Conservation (phyloP, 2,329 filamentous ascomycete species). For the Atkinsonella texensis region DNA sequence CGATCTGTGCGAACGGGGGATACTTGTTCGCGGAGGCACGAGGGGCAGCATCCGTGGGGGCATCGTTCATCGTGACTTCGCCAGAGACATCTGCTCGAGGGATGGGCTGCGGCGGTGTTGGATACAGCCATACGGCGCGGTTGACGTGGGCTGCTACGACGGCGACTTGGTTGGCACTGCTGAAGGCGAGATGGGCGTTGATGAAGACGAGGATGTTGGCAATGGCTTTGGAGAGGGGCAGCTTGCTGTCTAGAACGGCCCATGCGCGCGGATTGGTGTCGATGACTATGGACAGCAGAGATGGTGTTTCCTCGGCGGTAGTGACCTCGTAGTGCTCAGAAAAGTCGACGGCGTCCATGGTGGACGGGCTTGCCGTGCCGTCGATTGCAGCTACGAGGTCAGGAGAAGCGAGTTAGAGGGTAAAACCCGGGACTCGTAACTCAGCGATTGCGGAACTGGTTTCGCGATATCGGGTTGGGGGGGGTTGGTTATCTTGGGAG, state of each 20-base stretch:
- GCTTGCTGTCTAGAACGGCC: conserved; percentile 60
- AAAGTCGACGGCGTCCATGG: conserved; percentile 43
- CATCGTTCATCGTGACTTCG: conserved; percentile 47
- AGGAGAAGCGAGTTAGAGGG: background rate
- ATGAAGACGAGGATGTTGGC: conserved; percentile 89
- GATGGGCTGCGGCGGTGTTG: conserved; percentile 29
- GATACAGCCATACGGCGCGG: conserved; percentile 83
- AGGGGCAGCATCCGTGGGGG: conserved; percentile 21
- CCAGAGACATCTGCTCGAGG: conserved; percentile 24
- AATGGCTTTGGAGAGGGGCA: conserved; percentile 73
- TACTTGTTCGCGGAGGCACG: conserved; percentile 69
- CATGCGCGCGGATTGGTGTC: conserved; percentile 96
- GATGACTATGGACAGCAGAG: conserved; percentile 79
- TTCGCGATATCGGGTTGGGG: background rate
- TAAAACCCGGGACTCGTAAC: background rate
- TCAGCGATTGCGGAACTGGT: background rate
- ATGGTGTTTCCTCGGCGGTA: conserved; percentile 50
- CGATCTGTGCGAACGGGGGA: conserved; percentile 78
- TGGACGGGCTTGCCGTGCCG: conserved; percentile 12
- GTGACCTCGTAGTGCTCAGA: conserved; percentile 49
- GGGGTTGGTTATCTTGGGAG: too few species aligned
- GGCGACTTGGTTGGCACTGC: conserved; percentile 85
- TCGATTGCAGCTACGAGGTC: conserved; percentile 23
- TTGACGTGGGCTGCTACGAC: conserved; percentile 83
- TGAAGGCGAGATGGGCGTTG: conserved; percentile 90